Conservation (phyloP, 805 yeast genomes). For the Debaryomyces castellii region DNA sequence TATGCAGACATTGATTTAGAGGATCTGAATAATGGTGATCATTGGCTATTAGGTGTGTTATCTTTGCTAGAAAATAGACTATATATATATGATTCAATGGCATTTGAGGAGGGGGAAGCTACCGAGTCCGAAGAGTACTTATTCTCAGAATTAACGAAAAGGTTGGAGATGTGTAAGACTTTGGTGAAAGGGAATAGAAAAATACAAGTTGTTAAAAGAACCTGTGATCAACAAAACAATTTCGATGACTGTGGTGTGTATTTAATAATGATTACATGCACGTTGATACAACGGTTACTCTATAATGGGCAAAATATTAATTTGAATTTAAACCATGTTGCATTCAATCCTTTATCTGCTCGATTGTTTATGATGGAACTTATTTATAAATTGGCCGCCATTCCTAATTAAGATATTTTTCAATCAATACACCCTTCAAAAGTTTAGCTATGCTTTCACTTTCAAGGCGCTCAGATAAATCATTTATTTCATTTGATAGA, state of each 20-base stretch:
- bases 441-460: constrained; percentile 29
- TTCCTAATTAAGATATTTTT: constrained; percentile 17
- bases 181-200: constrained; percentile 22
- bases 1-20: constrained; percentile 34
- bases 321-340: constrained; percentile 39
- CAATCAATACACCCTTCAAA: constrained; percentile 24
- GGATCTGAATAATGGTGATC: constrained; percentile 65
- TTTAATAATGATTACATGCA: constrained; percentile 39
- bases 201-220: constrained; percentile 27
- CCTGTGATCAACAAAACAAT: constrained; percentile 60
- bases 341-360: constrained; percentile 48
- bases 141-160: constrained; percentile 19
- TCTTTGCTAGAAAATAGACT: constrained; percentile 47
- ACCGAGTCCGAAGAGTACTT: constrained; percentile 26
- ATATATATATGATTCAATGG: constrained; percentile 61
- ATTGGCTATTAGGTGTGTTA: constrained; percentile 69
- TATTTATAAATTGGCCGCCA: constrained; percentile 11
- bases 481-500: constrained; percentile 9
- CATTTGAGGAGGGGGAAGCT: constrained; percentile 33
- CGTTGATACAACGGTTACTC: constrained; percentile 27
- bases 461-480: constrained; percentile 9
- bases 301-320: constrained; percentile 22
- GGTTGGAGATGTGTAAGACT: constrained; percentile 20
- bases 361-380: constrained; percentile 39
- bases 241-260: constrained; percentile 67